Base-by-base conservation (phyloP, 1,284 basidiomycete species). In the Puccinia polysora region DNA sequence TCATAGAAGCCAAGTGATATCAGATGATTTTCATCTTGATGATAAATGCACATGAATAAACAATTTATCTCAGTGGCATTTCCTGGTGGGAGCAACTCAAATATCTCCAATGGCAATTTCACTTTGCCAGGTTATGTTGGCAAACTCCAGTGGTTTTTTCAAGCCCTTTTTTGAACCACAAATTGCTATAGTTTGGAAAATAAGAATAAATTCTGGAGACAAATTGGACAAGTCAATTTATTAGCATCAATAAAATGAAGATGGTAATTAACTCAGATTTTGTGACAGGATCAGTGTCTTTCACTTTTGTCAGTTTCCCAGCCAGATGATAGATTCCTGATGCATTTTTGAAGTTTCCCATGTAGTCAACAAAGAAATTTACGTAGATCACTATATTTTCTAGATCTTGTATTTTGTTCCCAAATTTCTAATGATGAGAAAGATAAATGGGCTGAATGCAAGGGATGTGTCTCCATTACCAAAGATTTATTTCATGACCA, bases 341-440 rank as follows among this genome's bases (percentile, higher is more conserved):
- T 14, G 96, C 82, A 75, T 93, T 97, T 58, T 95, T 88, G 23
- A 84, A 78, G 5, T 84, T 86, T 10, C 85, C 86, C 14, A 97
- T 81, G 60, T 86, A 83, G 63, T 90, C 87, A 8, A 97, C 82
- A 79, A 91, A 98, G 77, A 96, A 89, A 28, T 90, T 86, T 74
- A 98, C 84, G 80, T 97, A 96, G 80, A 90, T 91, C 73, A 4
- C 38, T 4, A 60, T 25, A 20, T 55, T 88, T 53, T 86, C 83
- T 32, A 91, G 79, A 36, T 85, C 85, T 59, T 87, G 86, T 52
- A 75, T 68, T 34, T 76, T 81, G 23, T 82, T 81, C 53, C 82
- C 83, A 77, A 93, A 92, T 80, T 98, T 95, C 1, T 95, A 94
- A 80, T 98, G 95, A 78, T 96, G 92, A 0, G 93, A 89, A 1